phyloP scores from a whole-genome alignment of 495 filamentous ascomycete genomes.

The Penicillium angulare region DNA sequence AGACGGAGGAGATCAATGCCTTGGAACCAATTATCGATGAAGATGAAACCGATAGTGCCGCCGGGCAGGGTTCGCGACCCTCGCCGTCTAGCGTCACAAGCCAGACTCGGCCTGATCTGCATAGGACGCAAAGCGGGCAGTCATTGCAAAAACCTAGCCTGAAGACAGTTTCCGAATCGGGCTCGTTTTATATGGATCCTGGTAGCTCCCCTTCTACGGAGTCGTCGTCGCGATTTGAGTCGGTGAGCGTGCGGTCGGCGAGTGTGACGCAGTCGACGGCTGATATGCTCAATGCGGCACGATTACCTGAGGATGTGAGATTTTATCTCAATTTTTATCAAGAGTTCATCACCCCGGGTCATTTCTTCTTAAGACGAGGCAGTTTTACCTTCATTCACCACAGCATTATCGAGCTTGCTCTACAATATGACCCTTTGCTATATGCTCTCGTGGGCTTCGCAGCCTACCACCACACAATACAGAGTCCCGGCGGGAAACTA shows the following conservation, averaged over 20 bases:
- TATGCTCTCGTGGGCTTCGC: constrained; percentile 90
- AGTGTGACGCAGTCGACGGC: constrained; percentile 29
- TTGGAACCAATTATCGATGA: constrained; percentile 68
- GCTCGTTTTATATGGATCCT: constrained; percentile 33
- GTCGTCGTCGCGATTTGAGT: constrained; percentile 32
- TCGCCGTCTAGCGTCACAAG: constrained; percentile 24
- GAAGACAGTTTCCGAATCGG: constrained; percentile 29
- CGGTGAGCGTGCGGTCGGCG: constrained; percentile 32
- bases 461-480: constrained; percentile 79
- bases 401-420: constrained; percentile 65
- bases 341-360: constrained; percentile 70
- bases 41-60: constrained; percentile 33
- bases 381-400: constrained; percentile 68
- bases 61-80: constrained; percentile 25
- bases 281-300: constrained; percentile 36
- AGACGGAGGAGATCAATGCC: constrained; percentile 43
- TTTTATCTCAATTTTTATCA: constrained; percentile 78
- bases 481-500: constrained; percentile 64
- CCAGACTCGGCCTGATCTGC: constrained; percentile 19
- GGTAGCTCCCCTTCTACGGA: constrained; percentile 49
- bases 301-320: constrained; percentile 63
- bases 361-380: constrained; percentile 75
- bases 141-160: constrained; percentile 43
- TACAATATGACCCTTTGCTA: constrained; percentile 77
- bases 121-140: constrained; percentile 34